Base-by-base conservation (phyloP, 129 eudicot species). In the Rutidosis leptorrhynchoides region DNA sequence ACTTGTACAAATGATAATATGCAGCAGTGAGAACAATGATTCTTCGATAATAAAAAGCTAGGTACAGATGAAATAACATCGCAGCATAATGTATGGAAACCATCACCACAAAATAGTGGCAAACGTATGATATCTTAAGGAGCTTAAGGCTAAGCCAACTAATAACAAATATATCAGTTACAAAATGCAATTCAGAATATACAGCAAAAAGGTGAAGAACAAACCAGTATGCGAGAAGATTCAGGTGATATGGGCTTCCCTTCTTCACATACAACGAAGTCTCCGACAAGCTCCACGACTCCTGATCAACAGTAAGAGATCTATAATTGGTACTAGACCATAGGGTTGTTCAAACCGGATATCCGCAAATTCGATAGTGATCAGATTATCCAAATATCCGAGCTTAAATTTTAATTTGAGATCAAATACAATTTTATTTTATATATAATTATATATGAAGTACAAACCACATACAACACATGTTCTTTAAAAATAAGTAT, bases 231-330 rank as follows among this genome's bases (percentile, higher is more conserved):
- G 54, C 96, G 96, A 72, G 98, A 59, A 10, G 96, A 58, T 63
- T 93, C 98, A 0, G 98, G 98, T 48, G 98, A 93, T 62, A 93
- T 30, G 32, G 89, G 96, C 40, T 89, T 86, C 58, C 96, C 96
- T 75, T 83, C 98, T 73, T 84, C 89, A 62, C 96, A 93, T 26
- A 93, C 95, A 66, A 79, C 84, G 49, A 74, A 92, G 79, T 93
- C 96, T 6, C 96, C 79, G 25, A 93, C 83, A 54, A 93, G 95
- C 83, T 93, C 98, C 80, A 93, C 95, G 22, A 78, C 83, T 72
- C 98, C 98, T 90, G 77, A 43, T 32, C 46, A 70, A 58, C 52
- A 59, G 37, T 20, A 32, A 59, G 33, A 67, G 6, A 23, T 21
- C 1, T n/a, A n/a, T n/a, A n/a, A n/a, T n/a, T n/a, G n/a, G n/a